These are phyloP conservation scores for Pseudogymnoascus destructans DNA, from an alignment of 2,329 filamentous ascomycete species.

Conservation along the genomic window DNA sequence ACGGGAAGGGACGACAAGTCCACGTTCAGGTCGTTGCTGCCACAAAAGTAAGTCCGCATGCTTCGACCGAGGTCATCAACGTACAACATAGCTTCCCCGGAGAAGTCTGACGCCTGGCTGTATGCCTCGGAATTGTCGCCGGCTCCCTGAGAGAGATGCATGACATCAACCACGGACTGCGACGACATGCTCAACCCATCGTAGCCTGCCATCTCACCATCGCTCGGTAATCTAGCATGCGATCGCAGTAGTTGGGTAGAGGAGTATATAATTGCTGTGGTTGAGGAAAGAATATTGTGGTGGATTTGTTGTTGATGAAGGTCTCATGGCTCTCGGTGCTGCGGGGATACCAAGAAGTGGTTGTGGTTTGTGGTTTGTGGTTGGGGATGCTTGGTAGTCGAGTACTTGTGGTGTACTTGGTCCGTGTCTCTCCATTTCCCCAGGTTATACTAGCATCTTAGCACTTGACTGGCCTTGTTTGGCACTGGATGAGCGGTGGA, in stretches of 20 bases:
- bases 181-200: slow-evolving; percentile 9
- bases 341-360: not conserved
- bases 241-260: not conserved
- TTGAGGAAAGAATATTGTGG: not conserved
- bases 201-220: slow-evolving; percentile 8
- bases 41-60: slow-evolving; percentile 1
- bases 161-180: not conserved
- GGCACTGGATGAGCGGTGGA: not conserved
- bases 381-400: not conserved
- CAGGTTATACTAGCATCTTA: not conserved
- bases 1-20: slow-evolving; percentile 1
- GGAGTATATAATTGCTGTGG: not conserved
- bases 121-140: not conserved
- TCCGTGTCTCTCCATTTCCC: not conserved
- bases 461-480: not conserved
- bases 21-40: slow-evolving; percentile 8
- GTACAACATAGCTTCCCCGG: slow-evolving; percentile 4
- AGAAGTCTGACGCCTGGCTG: not conserved
- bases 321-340: not conserved
- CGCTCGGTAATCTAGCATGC: not conserved
- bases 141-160: not conserved
- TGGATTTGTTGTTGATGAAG: not conserved
- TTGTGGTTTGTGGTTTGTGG: not conserved
- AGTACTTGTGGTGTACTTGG: not conserved
- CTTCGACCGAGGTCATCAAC: not conserved